Percentiles rank a stretch among this genome's conserved stretches.
Conservation (phyloP, 164 flowering plant genomes). For the Pachysandra terminalis region DNA sequence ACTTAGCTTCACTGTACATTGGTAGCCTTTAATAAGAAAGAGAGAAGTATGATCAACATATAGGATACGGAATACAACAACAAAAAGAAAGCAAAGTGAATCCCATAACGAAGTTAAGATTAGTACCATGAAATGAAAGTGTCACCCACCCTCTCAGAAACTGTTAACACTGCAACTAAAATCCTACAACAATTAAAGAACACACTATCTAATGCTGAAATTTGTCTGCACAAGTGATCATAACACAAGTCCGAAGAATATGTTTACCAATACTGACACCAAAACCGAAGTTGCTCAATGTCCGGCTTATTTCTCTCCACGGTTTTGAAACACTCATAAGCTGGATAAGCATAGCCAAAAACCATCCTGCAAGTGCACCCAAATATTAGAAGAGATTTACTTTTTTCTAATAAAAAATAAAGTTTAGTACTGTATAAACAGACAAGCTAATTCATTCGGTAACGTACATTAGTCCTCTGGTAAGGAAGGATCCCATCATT, state of each 20-base stretch:
- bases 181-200: conserved; percentile 53
- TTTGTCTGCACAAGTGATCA: background rate
- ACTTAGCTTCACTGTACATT: conserved; percentile 94
- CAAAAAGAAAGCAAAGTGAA: background rate
- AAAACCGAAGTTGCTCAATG: conserved; percentile 88
- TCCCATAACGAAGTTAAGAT: background rate
- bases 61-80: background rate
- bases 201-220: background rate
- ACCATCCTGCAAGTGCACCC: conserved; percentile 58
- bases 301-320: conserved; percentile 92
- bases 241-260: background rate
- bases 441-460: background rate
- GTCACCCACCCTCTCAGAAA: conserved; percentile 84
- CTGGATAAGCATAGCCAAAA: conserved; percentile 97
- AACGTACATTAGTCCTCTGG: conserved; percentile 82
- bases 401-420: background rate
- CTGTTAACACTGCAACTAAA: conserved; percentile 83
- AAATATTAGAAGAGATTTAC: background rate
- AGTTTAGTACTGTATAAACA: background rate
- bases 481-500: conserved; percentile 81
- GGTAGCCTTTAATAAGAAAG: conserved; percentile 72
- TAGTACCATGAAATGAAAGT: conserved; percentile 83
- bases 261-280: conserved; percentile 97
- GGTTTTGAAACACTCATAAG: conserved; percentile 87
- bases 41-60: conserved; percentile 11